A percentile compares a stretch with the other conserved stretches of the same genome.
Evolutionary conservation across 352 stramenopile species (phyloP).

Genomic region (Globisporangium recalcitrans): DNA sequence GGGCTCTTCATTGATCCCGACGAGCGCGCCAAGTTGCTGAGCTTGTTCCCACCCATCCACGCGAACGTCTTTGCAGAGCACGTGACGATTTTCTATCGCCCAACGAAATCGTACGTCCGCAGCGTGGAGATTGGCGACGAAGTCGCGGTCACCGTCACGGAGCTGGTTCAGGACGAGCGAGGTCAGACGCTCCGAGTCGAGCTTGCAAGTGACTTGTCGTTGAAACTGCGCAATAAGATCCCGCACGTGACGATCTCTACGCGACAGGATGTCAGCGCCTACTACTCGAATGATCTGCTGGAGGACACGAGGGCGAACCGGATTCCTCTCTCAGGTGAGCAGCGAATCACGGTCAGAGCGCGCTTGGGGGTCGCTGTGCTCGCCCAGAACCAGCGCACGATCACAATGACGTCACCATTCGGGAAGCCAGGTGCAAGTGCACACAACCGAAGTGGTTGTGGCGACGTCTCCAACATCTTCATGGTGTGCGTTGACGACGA

Average conservation of each 20-base stretch:
- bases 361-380: conserved; percentile 32
- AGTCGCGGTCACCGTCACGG: conserved; percentile 27
- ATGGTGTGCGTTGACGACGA: conserved; percentile 27
- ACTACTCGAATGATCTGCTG: conserved; percentile 69
- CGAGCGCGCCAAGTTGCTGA: conserved; percentile 30
- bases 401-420: conserved; percentile 33
- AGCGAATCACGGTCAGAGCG: conserved; percentile 19
- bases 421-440: neutral
- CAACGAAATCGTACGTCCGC: conserved; percentile 46
- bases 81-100: conserved; percentile 60
- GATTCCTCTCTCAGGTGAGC: conserved; percentile 13
- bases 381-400: conserved; percentile 34
- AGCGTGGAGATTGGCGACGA: conserved; percentile 36
- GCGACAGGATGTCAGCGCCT: conserved; percentile 31
- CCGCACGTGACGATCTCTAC: conserved; percentile 65
- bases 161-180: conserved; percentile 38
- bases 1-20: conserved; percentile 46
- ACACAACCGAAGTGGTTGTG: neutral
- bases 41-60: conserved; percentile 23
- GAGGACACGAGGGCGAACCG: conserved; percentile 18
- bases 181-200: conserved; percentile 52
- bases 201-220: conserved; percentile 27
- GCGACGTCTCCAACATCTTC: conserved; percentile 18
- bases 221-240: conserved; percentile 47
- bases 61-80: conserved; percentile 49